These are phyloP conservation scores for Chamaecyparis obtusa DNA, from an alignment of 75 land plant species.

Conservation along the genomic window DNA sequence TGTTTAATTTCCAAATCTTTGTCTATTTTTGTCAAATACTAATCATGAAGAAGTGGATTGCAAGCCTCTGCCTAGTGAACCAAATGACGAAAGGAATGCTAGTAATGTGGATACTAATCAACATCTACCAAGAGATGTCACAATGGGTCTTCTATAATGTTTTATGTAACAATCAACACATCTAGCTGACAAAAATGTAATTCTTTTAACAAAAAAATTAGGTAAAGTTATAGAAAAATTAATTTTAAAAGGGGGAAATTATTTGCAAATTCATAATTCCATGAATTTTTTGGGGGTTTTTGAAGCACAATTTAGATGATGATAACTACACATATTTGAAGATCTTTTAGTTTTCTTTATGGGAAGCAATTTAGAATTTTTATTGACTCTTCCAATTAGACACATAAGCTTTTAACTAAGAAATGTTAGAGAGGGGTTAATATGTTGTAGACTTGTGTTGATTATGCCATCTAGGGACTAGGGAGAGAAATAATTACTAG, in stretches of 20 bases:
- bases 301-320: not conserved
- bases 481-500: not conserved
- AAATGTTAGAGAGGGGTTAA: not conserved
- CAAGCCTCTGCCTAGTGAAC: conserved; percentile 35
- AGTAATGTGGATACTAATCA: not conserved
- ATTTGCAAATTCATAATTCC: not conserved
- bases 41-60: conserved; percentile 31
- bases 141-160: not conserved
- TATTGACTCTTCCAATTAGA: not conserved
- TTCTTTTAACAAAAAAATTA: not conserved
- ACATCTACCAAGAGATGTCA: not conserved
- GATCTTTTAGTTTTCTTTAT: not conserved
- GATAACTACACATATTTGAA: not conserved
- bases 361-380: not conserved
- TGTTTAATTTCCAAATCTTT: not conserved
- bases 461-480: not conserved
- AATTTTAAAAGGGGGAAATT: not conserved
- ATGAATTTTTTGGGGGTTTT: not conserved
- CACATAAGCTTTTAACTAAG: not conserved
- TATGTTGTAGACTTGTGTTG: not conserved
- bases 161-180: too few relatives aligned
- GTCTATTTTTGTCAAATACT: conserved; percentile 6
- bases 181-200: too few relatives aligned
- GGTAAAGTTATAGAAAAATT: not conserved
- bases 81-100: not conserved